These are phyloP conservation scores for Taphrina pruni DNA, from an alignment of 1,139 yeast species.

Conservation along the genomic window DNA sequence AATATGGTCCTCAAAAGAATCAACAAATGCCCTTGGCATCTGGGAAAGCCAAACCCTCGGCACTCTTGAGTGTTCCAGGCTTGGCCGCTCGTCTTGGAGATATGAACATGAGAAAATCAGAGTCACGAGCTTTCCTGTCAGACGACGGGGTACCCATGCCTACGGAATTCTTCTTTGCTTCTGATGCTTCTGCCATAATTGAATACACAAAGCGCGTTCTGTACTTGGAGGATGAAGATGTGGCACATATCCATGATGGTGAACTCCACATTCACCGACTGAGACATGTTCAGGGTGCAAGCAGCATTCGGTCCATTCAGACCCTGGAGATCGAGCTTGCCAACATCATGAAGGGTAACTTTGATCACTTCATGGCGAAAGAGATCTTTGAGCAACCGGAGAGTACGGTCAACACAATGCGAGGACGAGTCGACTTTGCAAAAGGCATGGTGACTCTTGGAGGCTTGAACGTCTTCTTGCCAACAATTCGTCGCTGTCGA, in stretches of 20 bases:
- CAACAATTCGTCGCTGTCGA: constrained; percentile 91
- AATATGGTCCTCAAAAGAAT: constrained; percentile 60
- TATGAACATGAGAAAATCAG: constrained; percentile 59
- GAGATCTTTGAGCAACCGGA: constrained; percentile 99
- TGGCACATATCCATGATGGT: constrained; percentile 97
- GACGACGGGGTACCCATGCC: constrained; percentile 94
- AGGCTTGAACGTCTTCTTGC: constrained; percentile 82
- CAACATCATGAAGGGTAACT: constrained; percentile 97
- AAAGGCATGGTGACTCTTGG: constrained; percentile 80
- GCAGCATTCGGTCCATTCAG: constrained; percentile 93
- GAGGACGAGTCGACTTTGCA: constrained; percentile 96
- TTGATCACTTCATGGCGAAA: constrained; percentile 97
- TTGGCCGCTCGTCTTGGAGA: constrained; percentile 34
- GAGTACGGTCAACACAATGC: constrained; percentile 96
- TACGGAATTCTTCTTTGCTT: constrained; percentile 92
- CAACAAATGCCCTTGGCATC: constrained; percentile 32
- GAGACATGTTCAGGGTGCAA: constrained; percentile 85
- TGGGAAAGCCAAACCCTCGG: constrained; percentile 39
- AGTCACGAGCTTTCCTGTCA: constrained; percentile 87
- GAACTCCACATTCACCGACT: constrained; percentile 98
- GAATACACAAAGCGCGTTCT: constrained; percentile 97
- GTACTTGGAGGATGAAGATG: constrained; percentile 96
- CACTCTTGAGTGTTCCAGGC: constrained; percentile 33
- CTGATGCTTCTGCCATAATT: constrained; percentile 97
- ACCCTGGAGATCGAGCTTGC: constrained; percentile 96